Base-by-base conservation (phyloP, 1,139 yeast species). In the Suhomyces yuchorum region DNA sequence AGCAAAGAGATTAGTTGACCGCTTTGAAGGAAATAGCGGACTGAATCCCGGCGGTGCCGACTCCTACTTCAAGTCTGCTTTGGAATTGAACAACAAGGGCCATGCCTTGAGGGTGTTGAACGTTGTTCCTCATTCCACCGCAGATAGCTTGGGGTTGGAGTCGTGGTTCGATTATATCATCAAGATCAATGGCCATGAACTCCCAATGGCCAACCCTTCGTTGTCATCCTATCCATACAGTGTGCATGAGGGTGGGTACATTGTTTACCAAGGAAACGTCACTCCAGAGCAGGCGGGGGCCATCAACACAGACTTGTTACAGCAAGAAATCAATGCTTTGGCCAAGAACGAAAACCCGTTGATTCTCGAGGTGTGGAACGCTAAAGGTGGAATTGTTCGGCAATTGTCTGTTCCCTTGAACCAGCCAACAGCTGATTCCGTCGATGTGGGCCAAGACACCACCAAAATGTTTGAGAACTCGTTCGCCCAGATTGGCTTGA, bases 81-180 rank as follows among this genome's bases (percentile, higher is more conserved):
- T 72, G 20, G 60, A 60, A 37, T 55, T 68, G 47, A 75, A 75
- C 57, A 75, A 75, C 54, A 66, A 68, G 42, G 80, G 80, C 1
- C 68, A 73, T 52, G 80, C 70, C 1, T 66, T 76, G 39, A 61
- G 80, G 43, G 74, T 76, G 4, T 59, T 75, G 44, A 61, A 62
- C 33, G 78, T 76, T 18, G 62, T 55, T 9, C 78, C 80, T 8
- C 76, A 72, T 40, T 73, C 79, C 4, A 41, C 56, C 8, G 80
- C 73, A 1, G 71, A 70, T 44, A 55, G 59, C 37, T 55, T 59
- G 3, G 79, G 78, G 0, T 64, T 93, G 22, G 96, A 90, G 65
- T 78, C 96, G 9, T 85, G 90, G 82, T 93, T 92, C 61, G 98
- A 93, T 64, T 92, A 77, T 62, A 82, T 93, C 42, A 78, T 91